Conservation (phyloP, 1,284 basidiomycete genomes). For the Fomitiporia mediterranea region DNA sequence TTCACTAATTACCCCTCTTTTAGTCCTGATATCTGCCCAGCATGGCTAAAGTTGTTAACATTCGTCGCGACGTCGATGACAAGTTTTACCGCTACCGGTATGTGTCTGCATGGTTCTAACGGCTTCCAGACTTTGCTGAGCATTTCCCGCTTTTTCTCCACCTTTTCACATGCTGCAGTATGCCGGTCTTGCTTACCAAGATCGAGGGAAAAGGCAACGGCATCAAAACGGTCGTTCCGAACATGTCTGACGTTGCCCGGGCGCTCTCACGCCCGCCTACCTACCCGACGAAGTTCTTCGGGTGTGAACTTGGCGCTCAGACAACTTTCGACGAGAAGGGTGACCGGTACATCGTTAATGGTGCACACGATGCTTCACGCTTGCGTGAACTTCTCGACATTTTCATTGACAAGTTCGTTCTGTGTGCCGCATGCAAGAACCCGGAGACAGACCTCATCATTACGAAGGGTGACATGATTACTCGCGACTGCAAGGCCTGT, state of each 20-base stretch:
- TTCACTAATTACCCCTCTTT: neutral
- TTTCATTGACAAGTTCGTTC: constrained; percentile 98
- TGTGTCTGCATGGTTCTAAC: too few species aligned
- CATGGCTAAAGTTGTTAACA: constrained; percentile 92
- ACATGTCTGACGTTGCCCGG: constrained; percentile 98
- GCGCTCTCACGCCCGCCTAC: constrained; percentile 93
- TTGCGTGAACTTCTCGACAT: constrained; percentile 93
- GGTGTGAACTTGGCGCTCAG: constrained; percentile 97
- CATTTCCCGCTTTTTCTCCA: constrained; percentile 14
- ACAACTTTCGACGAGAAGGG: constrained; percentile 95
- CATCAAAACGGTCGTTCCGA: constrained; percentile 98
- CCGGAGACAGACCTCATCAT: constrained; percentile 97
- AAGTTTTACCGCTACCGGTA: constrained; percentile 87
- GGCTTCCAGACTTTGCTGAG: neutral
- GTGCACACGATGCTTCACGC: constrained; percentile 88
- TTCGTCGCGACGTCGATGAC: constrained; percentile 97
- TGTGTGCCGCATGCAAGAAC: constrained; percentile 98
- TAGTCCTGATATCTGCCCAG: constrained; percentile 62
- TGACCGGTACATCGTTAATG: constrained; percentile 98
- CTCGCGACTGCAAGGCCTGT: constrained; percentile 98
- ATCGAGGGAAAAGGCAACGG: constrained; percentile 99
- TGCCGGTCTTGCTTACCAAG: constrained; percentile 94
- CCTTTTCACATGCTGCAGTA: constrained; percentile 43
- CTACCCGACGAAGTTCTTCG: constrained; percentile 99
- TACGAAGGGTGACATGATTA: constrained; percentile 85